Percentiles rank a stretch among this genome's conserved stretches.
phyloP scores from a whole-genome alignment of 768 basidiomycete genomes.

The Pleurotus cornucopiae region DNA sequence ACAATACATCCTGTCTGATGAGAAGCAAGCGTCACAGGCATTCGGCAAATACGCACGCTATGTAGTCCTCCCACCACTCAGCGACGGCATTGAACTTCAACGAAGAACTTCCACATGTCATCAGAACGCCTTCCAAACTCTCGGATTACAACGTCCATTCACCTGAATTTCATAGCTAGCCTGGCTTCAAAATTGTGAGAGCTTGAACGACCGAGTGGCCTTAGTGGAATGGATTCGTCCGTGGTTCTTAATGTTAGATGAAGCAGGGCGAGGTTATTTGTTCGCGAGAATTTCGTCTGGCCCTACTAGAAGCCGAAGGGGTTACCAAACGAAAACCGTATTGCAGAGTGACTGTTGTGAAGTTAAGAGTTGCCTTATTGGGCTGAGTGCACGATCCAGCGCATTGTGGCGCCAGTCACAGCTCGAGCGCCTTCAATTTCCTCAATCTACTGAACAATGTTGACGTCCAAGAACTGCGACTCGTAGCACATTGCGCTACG shows the following conservation, averaged over 20 bases:
- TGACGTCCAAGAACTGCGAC: no score
- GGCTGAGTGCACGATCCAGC: no score
- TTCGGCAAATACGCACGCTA: slow-evolving; percentile 51
- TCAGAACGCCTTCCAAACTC: not conserved
- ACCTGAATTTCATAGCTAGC: slow-evolving; percentile 60
- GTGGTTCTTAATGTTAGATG: not conserved
- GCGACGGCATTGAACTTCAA: slow-evolving; percentile 89
- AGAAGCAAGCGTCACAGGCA: not conserved
- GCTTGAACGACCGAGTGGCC: slow-evolving; percentile 5
- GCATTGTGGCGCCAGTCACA: no score
- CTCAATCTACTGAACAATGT: no score
- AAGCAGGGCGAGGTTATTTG: no score
- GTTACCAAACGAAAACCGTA: no score
- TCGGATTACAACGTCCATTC: slow-evolving; percentile 9
- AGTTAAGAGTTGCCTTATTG: no score
- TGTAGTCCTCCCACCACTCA: slow-evolving; percentile 93
- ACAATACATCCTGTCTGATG: not conserved
- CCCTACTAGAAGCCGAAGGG: no score
- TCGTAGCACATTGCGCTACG: no score
- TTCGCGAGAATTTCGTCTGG: no score
- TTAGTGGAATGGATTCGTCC: slow-evolving; percentile 11
- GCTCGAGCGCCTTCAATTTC: no score
- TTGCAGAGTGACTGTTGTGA: no score
- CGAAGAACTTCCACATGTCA: slow-evolving; percentile 49
- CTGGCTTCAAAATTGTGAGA: not conserved